Evolutionary conservation across 2,329 filamentous ascomycete genomes (phyloP).

Genomic region (Domatiomyces catenatus): DNA sequence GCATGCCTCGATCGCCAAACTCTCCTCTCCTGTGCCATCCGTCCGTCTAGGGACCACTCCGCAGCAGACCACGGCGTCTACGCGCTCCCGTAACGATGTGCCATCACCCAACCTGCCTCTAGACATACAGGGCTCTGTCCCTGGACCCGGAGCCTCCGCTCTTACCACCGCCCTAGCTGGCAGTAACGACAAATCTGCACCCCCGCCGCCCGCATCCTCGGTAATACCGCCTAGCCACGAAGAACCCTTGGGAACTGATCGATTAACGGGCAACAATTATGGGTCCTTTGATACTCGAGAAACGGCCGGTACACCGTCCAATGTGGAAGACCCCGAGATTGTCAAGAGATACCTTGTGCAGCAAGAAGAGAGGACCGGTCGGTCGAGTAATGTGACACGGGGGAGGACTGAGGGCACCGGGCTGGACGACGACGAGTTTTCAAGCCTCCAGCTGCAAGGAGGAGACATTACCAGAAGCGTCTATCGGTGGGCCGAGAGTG

Average conservation of each 20-base stretch:
- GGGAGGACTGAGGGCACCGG: constrained; percentile 20
- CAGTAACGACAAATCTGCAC: constrained; percentile 42
- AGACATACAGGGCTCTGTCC: constrained; percentile 41
- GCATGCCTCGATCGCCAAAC: constrained; percentile 39
- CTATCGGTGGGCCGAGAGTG: constrained; percentile 91
- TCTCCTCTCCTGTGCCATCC: constrained; percentile 42
- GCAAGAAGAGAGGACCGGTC: constrained; percentile 35
- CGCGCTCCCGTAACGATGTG: constrained; percentile 30
- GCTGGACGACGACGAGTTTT: constrained; percentile 65
- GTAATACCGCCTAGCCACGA: constrained; percentile 1
- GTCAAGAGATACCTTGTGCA: constrained; percentile 77
- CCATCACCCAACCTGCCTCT: constrained; percentile 50
- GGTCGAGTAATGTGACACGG: constrained; percentile 15
- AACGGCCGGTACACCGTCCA: constrained; percentile 37
- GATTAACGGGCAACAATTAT: constrained; percentile 54
- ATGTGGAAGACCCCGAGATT: constrained; percentile 76
- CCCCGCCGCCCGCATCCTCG: constrained; percentile 29
- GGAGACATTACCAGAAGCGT: constrained; percentile 90
- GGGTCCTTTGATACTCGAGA: constrained; percentile 59
- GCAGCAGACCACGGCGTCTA: constrained; percentile 29
- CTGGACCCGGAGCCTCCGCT: constrained; percentile 72
- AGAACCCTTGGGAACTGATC: constrained; percentile 38
- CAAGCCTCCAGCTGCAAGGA: constrained; percentile 79
- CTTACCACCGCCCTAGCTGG: constrained; percentile 75
- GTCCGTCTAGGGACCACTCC: constrained; percentile 30